phyloP scores from a whole-genome alignment of 2,329 filamentous ascomycete species.

The Zelopaecilomyces penicillatus region DNA sequence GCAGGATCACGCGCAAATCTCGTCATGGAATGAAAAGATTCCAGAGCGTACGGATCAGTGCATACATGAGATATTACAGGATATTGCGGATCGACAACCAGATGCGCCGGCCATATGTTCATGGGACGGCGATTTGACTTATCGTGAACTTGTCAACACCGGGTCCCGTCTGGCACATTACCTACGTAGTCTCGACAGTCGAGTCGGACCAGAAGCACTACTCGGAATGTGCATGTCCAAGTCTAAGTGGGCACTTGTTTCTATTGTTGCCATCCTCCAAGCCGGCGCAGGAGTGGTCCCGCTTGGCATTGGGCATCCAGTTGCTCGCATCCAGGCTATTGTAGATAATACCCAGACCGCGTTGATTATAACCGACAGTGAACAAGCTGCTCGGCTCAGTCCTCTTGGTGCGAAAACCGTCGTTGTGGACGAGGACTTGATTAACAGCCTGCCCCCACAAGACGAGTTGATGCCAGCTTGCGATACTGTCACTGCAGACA shows the following conservation, averaged over 20 bases:
- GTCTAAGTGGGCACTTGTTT: constrained; percentile 1
- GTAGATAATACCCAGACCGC: neutral
- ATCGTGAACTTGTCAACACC: neutral
- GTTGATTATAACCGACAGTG: neutral
- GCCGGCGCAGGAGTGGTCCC: constrained; percentile 1
- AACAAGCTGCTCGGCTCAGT: neutral
- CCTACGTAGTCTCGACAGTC: neutral
- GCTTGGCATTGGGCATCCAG: neutral
- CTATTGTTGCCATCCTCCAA: neutral
- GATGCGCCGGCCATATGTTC: neutral
- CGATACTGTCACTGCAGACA: neutral
- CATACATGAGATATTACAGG: neutral
- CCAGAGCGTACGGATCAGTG: neutral
- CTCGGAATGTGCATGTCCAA: neutral
- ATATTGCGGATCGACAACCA: neutral
- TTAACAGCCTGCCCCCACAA: neutral
- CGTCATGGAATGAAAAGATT: neutral
- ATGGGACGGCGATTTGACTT: constrained; percentile 1
- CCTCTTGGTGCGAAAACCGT: neutral
- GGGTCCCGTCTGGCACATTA: neutral
- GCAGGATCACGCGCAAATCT: neutral
- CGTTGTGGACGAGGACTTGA: neutral
- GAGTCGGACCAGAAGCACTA: constrained; percentile 1
- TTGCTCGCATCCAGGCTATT: neutral
- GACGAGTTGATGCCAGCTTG: neutral